A percentile compares a stretch with the other conserved stretches of the same genome.
These are phyloP conservation scores for Podila epigama DNA, from an alignment of 192 early-diverging fungal species.

Conservation along the genomic window DNA sequence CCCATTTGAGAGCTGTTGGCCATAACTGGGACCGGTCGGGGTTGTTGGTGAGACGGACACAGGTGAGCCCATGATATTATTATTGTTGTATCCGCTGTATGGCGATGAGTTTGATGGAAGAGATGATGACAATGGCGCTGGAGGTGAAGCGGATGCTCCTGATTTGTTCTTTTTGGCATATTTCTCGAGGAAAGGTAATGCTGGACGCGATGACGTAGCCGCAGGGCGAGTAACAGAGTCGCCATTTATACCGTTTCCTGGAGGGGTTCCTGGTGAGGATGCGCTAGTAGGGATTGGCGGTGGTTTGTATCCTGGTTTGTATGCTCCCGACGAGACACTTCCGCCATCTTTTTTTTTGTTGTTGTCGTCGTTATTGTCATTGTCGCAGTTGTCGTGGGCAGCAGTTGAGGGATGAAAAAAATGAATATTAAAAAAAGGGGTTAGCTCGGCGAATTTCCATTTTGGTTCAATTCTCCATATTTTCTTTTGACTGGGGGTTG, in stretches of 20 bases:
- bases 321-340: conserved; percentile 32
- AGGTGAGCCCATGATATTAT: conserved; percentile 40
- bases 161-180: conserved; percentile 50
- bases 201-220: conserved; percentile 23
- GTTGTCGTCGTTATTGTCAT: too few species aligned
- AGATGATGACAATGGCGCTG: conserved; percentile 11
- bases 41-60: conserved; percentile 48
- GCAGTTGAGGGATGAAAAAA: too few species aligned
- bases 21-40: conserved; percentile 47
- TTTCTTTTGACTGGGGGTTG: neutral
- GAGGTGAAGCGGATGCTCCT: conserved; percentile 10
- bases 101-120: conserved; percentile 1
- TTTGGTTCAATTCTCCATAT: neutral
- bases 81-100: conserved; percentile 1
- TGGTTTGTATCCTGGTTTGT: conserved; percentile 46
- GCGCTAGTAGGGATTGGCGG: conserved; percentile 27
- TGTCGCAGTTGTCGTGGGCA: too few species aligned
- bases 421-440: neutral
- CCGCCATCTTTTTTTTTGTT: neutral
- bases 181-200: conserved; percentile 51
- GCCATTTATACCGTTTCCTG: conserved; percentile 9
- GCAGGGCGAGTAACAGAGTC: conserved; percentile 35
- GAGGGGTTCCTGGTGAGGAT: conserved; percentile 8
- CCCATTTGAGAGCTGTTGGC: conserved; percentile 36
- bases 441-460: neutral